Conservation (phyloP, 768 basidiomycete species). For the Rhodotorula babjevae region DNA sequence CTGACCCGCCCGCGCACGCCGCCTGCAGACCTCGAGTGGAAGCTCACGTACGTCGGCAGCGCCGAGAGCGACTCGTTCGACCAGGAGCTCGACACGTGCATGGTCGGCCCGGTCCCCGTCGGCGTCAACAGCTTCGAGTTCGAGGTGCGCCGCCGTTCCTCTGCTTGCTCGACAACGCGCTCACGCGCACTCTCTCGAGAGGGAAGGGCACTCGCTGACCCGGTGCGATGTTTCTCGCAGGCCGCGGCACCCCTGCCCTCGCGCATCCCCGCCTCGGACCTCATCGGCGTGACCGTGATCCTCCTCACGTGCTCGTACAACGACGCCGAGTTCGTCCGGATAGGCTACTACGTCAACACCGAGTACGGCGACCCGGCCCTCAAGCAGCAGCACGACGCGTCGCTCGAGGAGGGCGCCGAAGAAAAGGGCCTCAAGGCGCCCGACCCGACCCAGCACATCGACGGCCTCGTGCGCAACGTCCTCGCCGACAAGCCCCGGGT, state of each 20-base stretch:
- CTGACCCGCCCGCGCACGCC: neutral
- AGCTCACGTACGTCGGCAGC: conserved; percentile 90
- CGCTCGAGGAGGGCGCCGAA: conserved; percentile 43
- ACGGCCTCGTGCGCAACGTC: conserved; percentile 70
- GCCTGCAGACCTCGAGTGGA: conserved; percentile 81
- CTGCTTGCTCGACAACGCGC: no score
- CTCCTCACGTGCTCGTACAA: conserved; percentile 94
- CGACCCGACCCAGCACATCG: conserved; percentile 49
- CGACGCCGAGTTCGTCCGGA: conserved; percentile 97
- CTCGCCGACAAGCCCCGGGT: conserved; percentile 88
- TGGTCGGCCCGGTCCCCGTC: conserved; percentile 94
- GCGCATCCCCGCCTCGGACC: conserved; percentile 81
- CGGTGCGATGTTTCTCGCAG: conserved; percentile 21
- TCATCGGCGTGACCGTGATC: conserved; percentile 91
- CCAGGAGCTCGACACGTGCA: conserved; percentile 94
- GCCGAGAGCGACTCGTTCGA: conserved; percentile 86
- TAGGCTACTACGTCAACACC: conserved; percentile 98
- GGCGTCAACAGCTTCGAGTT: conserved; percentile 98
- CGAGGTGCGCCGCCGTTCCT: conserved; percentile 49
- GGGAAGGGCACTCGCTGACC: no score
- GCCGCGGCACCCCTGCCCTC: conserved; percentile 75
- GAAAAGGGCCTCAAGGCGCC: conserved; percentile 58
- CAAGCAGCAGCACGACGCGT: conserved; percentile 57
- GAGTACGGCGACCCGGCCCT: conserved; percentile 95
- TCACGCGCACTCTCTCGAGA: no score